These are phyloP conservation scores for Violaceomyces palustris DNA, from an alignment of 1,284 basidiomycete species.

Conservation along the genomic window DNA sequence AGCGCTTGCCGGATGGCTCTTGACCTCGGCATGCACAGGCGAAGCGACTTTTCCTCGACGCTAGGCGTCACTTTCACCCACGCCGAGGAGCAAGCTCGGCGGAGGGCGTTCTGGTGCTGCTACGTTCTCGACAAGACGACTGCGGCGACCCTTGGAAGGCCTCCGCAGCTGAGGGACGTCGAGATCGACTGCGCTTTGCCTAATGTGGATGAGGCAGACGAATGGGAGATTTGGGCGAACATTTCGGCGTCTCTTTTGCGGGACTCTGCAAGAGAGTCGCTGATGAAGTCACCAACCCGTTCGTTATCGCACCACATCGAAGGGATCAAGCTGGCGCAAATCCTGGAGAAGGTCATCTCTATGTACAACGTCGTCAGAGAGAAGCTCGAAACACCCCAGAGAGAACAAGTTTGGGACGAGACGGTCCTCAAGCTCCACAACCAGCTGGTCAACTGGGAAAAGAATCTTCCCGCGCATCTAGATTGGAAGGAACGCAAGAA, in stretches of 20 bases:
- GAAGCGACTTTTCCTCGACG: conserved; percentile 17
- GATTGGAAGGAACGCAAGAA: conserved; percentile 14
- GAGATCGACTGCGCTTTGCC: conserved; percentile 42
- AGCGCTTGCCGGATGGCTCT: conserved; percentile 35
- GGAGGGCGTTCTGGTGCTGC: conserved; percentile 30
- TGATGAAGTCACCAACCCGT: conserved; percentile 21
- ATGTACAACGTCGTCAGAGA: conserved; percentile 29
- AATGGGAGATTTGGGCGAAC: conserved; percentile 29
- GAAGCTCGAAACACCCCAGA: conserved; percentile 1
- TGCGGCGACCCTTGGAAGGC: conserved; percentile 30
- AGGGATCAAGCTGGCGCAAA: conserved; percentile 16
- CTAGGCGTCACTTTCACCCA: conserved; percentile 21
- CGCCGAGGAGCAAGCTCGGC: conserved; percentile 30
- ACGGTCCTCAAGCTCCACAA: conserved; percentile 3
- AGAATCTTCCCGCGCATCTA: neutral
- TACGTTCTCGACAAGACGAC: conserved; percentile 38
- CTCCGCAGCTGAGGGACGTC: conserved; percentile 27
- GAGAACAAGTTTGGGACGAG: conserved; percentile 4
- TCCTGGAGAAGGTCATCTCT: conserved; percentile 28
- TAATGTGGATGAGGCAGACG: conserved; percentile 24
- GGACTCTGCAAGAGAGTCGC: conserved; percentile 11
- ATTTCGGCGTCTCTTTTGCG: conserved; percentile 25
- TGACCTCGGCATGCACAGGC: conserved; percentile 37
- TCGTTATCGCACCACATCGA: conserved; percentile 21
- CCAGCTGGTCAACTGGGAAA: conserved; percentile 5